These are phyloP conservation scores for Anisodus tanguticus DNA, from an alignment of 257 asterid species.

Conservation along the genomic window DNA sequence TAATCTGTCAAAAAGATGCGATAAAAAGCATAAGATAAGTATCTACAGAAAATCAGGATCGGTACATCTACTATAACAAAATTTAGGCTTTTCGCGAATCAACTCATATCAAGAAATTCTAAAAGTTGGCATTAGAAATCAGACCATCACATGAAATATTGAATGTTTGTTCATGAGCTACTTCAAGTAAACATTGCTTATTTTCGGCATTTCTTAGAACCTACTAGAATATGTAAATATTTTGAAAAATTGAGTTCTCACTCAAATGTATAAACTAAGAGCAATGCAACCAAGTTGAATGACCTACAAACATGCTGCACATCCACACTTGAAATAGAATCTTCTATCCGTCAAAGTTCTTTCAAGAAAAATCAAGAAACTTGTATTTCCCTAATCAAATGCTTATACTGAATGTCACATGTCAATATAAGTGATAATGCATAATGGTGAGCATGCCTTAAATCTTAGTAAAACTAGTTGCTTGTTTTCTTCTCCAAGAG, in stretches of 20 bases:
- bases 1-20: constrained; percentile 46
- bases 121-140: background rate
- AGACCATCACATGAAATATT: background rate
- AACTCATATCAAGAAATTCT: background rate
- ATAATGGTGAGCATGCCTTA: background rate
- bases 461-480: background rate
- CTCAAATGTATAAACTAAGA: background rate
- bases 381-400: background rate
- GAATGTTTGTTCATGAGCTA: background rate
- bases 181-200: background rate
- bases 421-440: background rate
- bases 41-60: background rate
- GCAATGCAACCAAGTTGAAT: background rate
- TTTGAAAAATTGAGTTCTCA: background rate
- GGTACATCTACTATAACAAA: background rate
- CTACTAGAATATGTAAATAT: background rate
- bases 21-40: background rate
- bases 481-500: constrained; percentile 12
- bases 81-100: background rate
- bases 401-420: background rate
- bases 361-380: background rate
- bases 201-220: background rate
- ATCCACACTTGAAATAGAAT: background rate
- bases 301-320: background rate
- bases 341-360: background rate